Evolutionary conservation across 1,139 yeast genomes (phyloP), one percentile per base, ranked within the genome.

Genomic region (Keqinozyma sinolaborantium): DNA sequence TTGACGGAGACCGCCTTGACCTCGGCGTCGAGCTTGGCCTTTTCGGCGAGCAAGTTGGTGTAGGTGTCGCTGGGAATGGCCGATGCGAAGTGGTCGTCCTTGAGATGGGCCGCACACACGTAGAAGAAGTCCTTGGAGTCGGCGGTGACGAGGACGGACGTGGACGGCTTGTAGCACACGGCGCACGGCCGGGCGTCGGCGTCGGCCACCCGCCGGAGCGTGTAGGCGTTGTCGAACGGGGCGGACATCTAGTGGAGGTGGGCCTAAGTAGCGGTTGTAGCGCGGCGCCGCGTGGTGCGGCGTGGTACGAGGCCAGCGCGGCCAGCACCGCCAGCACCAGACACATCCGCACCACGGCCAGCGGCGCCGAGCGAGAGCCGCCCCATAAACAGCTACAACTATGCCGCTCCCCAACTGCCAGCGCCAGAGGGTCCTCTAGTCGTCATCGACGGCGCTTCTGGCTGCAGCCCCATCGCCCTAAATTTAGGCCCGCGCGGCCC

Each of bases 91-190:
- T 70, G 64, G 1, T 66, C 54, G 47, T 84, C 94, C 12, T 53
- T 56, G 29, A 84, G 54, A 55, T 84, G 95, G n/a, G 64, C 45
- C 16, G 69, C 73, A 51, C 95, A 85, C 1, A 76, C 65, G 50
- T 82, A 83, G 51, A 85, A 80, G 64, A 79, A 83, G 51, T 83
- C 92, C 3, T 65, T 59, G 45, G 69, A 56, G 35, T 60, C 62
- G 2, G 56, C 57, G 2, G 79, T 64, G n/a, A 81, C 68, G 23
- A 84, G 57, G 2, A 84, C 95, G 0, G 74, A 64, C 1, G 66
- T 44, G 0, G 86, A 62, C 2, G 92, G 86, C 42, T 79, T 79
- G 50, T 67, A 79, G 56, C 95, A 85, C 20, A 84, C 64, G 28
- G 62, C 48, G 47, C 95, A 84, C 0, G 90, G 66, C 45, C 73